Conservation (phyloP, 2,329 filamentous ascomycete genomes). For the Rugonectria rugulosa region DNA sequence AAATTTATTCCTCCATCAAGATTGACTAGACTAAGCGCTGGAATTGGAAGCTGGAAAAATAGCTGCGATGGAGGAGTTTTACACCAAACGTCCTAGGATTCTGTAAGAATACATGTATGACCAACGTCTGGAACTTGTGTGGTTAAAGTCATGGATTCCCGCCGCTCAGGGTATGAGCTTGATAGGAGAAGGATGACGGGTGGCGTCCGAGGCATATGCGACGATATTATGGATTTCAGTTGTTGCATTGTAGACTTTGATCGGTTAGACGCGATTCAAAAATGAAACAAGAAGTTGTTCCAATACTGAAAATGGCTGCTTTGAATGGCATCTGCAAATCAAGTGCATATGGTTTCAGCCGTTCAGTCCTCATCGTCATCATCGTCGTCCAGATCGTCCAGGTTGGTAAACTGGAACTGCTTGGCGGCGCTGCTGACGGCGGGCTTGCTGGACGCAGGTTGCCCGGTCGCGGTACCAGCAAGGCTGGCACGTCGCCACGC, state of each 20-base stretch:
- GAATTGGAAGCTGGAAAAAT: conserved; percentile 8
- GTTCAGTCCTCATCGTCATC: conserved; percentile 49
- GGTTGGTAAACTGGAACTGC: conserved; percentile 64
- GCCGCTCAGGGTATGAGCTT: conserved; percentile 17
- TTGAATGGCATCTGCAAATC: no score
- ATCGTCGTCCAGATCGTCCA: conserved; percentile 62
- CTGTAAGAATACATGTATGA: conserved; percentile 45
- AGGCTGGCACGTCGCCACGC: conserved; percentile 52
- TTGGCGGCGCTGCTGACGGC: conserved; percentile 50
- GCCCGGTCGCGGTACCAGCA: conserved; percentile 34
- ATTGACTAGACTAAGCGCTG: conserved; percentile 84
- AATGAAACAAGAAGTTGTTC: conserved; percentile 4
- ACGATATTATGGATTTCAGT: conserved; percentile 10
- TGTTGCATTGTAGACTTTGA: conserved; percentile 17
- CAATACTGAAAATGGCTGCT: background rate
- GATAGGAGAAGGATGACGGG: conserved; percentile 21
- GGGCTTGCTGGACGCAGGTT: conserved; percentile 35
- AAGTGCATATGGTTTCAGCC: background rate
- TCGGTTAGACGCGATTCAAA: conserved; percentile 18
- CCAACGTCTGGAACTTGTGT: conserved; percentile 34
- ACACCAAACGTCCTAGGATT: conserved; percentile 28
- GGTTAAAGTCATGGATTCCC: conserved; percentile 18
- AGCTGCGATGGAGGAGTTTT: conserved; percentile 22
- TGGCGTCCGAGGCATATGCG: conserved; percentile 19
- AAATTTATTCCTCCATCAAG: conserved; percentile 98